Evolutionary conservation across 2,329 filamentous ascomycete genomes (phyloP), one percentile per base, ranked within the genome.

Genomic region (Colletotrichum acutatum): DNA sequence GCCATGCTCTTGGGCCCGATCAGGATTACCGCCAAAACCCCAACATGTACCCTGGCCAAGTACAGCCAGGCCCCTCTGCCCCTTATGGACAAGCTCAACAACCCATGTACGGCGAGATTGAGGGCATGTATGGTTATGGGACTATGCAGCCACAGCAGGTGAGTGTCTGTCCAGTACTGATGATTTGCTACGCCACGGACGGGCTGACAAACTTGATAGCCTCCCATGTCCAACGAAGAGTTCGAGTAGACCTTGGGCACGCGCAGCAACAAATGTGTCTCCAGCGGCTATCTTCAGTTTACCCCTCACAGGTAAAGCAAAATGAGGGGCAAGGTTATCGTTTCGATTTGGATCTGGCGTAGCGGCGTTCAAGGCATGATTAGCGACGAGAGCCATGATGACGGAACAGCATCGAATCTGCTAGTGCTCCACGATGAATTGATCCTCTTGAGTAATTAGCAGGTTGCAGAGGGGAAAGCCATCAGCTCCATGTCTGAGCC

Each of bases 131-230:
- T 76, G 89, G 89, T 52, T 97, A 97, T 81, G 89, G 92, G 16
- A 86, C 91, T 74, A 94, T 98, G 89, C 92, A 93, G 77, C 90
- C 93, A 75, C 95, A 97, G 82, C 94, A 95, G 86, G 94, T 95
- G 87, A 81, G 89, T 83, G n/a, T 26, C 19, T 49, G 26, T 28
- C 4, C 11, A 28, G 42, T n/a, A 49, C 46, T n/a, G 5, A 19
- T 6, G 9, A 24, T 34, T 49, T 67, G 53, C 62, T 60, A 61
- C 30, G 34, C 49, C 53, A 57, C 46, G 49, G 12, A 22, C 53
- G 9, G 68, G n/a, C 30, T 56, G 5, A 58, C 54, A 19, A 61
- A 12, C 46, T 56, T 57, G 74, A 24, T 62, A 86, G 84, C 82
- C 83, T 58, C 81, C 83, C 54, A 86, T 87, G 82, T 78, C 83